phyloP scores from a whole-genome alignment of 345 rosid genomes.

The Lepidium africanum region DNA sequence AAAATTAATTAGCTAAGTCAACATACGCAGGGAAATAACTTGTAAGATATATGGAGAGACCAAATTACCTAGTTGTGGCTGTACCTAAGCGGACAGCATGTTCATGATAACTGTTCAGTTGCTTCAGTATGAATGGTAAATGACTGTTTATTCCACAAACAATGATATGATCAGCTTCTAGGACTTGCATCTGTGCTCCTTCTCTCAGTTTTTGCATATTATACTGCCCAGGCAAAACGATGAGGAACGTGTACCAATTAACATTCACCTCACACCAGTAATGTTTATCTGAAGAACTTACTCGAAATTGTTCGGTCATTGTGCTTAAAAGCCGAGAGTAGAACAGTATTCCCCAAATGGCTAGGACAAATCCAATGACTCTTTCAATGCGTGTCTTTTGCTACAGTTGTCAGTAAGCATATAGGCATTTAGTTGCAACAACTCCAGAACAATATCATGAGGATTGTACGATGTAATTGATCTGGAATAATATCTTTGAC shows the following conservation, averaged over 20 bases:
- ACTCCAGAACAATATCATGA: background rate
- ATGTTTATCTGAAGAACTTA: conserved; percentile 29
- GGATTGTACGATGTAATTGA: background rate
- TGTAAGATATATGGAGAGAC: background rate
- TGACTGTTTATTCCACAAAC: conserved; percentile 85
- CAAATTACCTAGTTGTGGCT: conserved; percentile 76
- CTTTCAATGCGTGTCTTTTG: conserved; percentile 88
- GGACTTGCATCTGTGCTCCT: conserved; percentile 95
- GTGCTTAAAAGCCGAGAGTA: conserved; percentile 93
- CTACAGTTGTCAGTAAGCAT: conserved; percentile 47
- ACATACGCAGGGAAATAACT: conserved; percentile 1
- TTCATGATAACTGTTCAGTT: conserved; percentile 84
- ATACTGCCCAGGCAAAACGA: conserved; percentile 39
- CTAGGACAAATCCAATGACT: conserved; percentile 74
- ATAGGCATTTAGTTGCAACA: conserved; percentile 22
- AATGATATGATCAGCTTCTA: conserved; percentile 85
- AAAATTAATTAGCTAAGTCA: background rate
- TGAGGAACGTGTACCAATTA: conserved; percentile 7
- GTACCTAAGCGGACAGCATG: conserved; percentile 88
- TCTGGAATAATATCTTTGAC: background rate
- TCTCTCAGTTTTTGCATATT: conserved; percentile 92
- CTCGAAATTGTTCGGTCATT: conserved; percentile 96
- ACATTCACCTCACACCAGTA: background rate
- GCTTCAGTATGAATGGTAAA: conserved; percentile 73
- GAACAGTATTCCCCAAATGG: conserved; percentile 92